Conservation (phyloP, 108 stramenopile species). For the Craspedostauros australis region DNA sequence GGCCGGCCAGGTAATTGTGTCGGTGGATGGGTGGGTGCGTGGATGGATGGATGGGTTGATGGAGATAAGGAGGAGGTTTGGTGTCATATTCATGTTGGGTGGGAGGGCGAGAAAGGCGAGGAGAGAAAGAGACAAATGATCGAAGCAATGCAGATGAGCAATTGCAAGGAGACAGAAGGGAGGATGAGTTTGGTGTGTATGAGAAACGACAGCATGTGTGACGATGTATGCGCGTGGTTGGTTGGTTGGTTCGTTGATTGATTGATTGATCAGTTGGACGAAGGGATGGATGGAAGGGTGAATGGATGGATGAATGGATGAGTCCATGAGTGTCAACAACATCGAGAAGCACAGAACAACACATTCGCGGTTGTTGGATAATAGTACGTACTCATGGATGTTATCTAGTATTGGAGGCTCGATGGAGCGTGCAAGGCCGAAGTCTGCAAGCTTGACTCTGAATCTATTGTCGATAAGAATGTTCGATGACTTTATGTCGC, state of each 20-base stretch:
- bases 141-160: slow-evolving; percentile 1
- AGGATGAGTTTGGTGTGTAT: no score
- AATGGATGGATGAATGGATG: no score
- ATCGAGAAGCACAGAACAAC: not conserved
- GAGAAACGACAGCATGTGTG: no score
- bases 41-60: not conserved
- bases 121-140: not conserved
- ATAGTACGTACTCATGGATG: slow-evolving; percentile 39
- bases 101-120: not conserved
- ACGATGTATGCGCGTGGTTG: no score
- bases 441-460: slow-evolving; percentile 86
- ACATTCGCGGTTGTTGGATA: not conserved
- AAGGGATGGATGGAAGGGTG: no score
- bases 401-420: slow-evolving; percentile 55
- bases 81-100: no score
- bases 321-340: not conserved
- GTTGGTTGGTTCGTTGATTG: no score
- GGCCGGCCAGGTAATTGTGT: not conserved
- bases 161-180: not conserved
- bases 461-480: slow-evolving; percentile 77
- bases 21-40: not conserved
- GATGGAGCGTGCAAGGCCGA: slow-evolving; percentile 74
- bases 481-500: slow-evolving; percentile 87
- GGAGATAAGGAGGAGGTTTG: not conserved
- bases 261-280: no score